A percentile compares a stretch with the other conserved stretches of the same genome.
These are phyloP conservation scores for Phytophthora lateralis DNA, from an alignment of 352 stramenopile genomes.

Conservation along the genomic window DNA sequence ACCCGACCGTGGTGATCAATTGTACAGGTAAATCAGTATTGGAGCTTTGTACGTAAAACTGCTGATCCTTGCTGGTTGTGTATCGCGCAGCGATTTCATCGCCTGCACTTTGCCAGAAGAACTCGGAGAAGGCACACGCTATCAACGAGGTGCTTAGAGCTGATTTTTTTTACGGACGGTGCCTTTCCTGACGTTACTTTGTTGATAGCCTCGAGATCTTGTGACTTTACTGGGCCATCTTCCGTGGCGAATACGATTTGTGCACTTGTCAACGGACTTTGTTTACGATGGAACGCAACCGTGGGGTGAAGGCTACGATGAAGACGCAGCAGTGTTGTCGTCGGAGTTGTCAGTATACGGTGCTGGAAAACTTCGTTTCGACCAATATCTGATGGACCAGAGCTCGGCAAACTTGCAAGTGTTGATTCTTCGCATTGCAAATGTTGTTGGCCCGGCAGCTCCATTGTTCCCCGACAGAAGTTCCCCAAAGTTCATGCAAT, in stretches of 20 bases:
- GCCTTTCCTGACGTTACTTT: neutral
- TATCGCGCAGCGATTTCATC: constrained; percentile 54
- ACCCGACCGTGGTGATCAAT: constrained; percentile 56
- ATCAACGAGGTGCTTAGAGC: constrained; percentile 52
- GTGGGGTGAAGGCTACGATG: constrained; percentile 37
- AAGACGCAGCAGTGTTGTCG: constrained; percentile 31
- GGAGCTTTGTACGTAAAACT: neutral
- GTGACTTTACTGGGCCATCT: constrained; percentile 37
- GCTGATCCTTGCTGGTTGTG: neutral
- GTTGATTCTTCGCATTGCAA: constrained; percentile 63
- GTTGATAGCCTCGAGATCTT: constrained; percentile 39
- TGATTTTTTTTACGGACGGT: neutral
- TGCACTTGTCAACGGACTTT: constrained; percentile 80
- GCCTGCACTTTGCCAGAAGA: constrained; percentile 57
- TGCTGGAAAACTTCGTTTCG: constrained; percentile 56
- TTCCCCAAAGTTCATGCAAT: constrained; percentile 68
- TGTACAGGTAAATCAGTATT: constrained; percentile 46
- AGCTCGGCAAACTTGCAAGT: constrained; percentile 14
- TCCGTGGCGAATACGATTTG: constrained; percentile 35
- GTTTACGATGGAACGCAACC: constrained; percentile 53
- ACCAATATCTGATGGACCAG: constrained; percentile 36
- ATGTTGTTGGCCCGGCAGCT: constrained; percentile 54
- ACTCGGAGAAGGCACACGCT: constrained; percentile 34
- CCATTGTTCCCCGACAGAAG: constrained; percentile 42
- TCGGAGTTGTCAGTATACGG: constrained; percentile 50